These are phyloP conservation scores for Fonsecaea nubica DNA, from an alignment of 2,329 filamentous ascomycete species.

Conservation along the genomic window DNA sequence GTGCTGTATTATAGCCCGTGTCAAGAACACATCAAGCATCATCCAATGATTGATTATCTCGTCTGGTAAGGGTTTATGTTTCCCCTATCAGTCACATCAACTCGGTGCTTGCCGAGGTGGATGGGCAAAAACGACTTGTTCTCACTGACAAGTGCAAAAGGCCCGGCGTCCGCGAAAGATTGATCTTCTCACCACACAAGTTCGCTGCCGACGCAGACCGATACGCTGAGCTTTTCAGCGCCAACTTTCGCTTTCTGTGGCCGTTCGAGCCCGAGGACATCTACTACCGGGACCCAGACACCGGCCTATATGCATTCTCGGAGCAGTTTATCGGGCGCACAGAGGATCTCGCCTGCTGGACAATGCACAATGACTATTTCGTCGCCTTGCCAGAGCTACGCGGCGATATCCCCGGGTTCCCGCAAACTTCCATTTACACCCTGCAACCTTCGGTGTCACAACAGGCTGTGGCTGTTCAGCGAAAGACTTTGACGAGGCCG, in stretches of 20 bases:
- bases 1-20: neutral
- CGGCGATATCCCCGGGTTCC: slow-evolving; percentile 9
- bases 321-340: slow-evolving; percentile 14
- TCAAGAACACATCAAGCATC: slow-evolving; percentile 22
- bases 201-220: slow-evolving; percentile 1
- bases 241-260: slow-evolving; percentile 14
- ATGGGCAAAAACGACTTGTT: neutral
- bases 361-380: slow-evolving; percentile 17
- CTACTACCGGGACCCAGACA: slow-evolving; percentile 9
- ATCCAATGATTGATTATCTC: slow-evolving; percentile 34
- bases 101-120: neutral
- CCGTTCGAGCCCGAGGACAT: slow-evolving; percentile 16
- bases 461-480: neutral
- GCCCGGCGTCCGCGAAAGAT: neutral
- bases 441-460: slow-evolving; percentile 1
- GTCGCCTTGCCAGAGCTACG: slow-evolving; percentile 17
- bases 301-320: slow-evolving; percentile 19
- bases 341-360: slow-evolving; percentile 19
- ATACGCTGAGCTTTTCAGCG: neutral
- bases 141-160: neutral
- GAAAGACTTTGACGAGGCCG: neutral
- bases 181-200: neutral
- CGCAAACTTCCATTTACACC: neutral
- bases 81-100: neutral
- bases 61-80: slow-evolving; percentile 38